phyloP scores from a whole-genome alignment of 1,139 yeast species.

The Scheffersomyces segobiensis region DNA sequence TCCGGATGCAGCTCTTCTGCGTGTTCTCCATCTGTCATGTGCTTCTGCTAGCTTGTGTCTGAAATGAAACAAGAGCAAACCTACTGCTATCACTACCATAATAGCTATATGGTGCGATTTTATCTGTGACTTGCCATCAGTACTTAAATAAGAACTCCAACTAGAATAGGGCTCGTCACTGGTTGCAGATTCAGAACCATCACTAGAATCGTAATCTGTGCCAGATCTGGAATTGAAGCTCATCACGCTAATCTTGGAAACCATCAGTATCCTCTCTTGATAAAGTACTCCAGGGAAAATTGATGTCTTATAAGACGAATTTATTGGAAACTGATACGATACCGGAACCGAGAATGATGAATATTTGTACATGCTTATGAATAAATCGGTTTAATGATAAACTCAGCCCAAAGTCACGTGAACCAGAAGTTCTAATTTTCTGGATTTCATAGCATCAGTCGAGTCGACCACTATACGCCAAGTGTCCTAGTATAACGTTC shows the following conservation, averaged over 20 bases:
- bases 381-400: neutral
- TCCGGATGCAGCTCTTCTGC: constrained; percentile 7
- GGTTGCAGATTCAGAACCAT: neutral
- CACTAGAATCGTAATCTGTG: neutral
- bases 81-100: constrained; percentile 4
- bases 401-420: neutral
- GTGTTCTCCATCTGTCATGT: constrained; percentile 15
- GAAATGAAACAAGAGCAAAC: constrained; percentile 12
- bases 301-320: neutral
- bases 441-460: too few species aligned
- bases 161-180: neutral
- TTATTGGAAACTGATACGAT: neutral
- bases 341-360: too few species aligned
- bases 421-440: too few species aligned
- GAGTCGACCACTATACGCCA: too few species aligned
- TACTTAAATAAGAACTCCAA: neutral
- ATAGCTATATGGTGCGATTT: constrained; percentile 4
- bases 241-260: too few species aligned
- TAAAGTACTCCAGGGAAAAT: neutral
- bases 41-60: constrained; percentile 14
- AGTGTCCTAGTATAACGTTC: neutral
- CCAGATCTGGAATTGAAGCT: neutral
- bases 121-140: constrained; percentile 1
- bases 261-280: neutral
- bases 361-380: neutral